Base-by-base conservation (phyloP, 2,329 filamentous ascomycete species). In the Geosmithia morbida region DNA sequence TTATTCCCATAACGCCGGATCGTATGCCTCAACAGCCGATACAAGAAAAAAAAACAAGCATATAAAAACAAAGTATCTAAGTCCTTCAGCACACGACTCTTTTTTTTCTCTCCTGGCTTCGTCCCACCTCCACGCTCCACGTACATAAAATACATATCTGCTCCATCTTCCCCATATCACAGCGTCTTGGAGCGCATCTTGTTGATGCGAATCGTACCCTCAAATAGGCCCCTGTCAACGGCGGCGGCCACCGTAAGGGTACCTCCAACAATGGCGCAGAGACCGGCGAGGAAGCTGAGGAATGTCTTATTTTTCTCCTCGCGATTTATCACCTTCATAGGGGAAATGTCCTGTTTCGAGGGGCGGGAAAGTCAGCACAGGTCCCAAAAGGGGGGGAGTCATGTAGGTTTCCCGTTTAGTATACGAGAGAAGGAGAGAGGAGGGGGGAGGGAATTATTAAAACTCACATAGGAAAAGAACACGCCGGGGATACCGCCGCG, bases 311-410 rank as follows among this genome's bases (percentile, higher is more conserved):
- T 72, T 44, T 87, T 79, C 54, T 86, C 83, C 69, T 98, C 94
- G 48, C 89, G 84, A 71, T 98, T 98, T 67, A 98, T 85, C 51
- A 98, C 90, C 70, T 97, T 98, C 92, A 98, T 98, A 5, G 92
- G 92, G 2, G 90, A 97, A 63, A 98, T 98, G 58, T 98, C 92
- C 85, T 89, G 33, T 37, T 37, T 37, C 33, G 48, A 37, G 46
- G 11, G 16, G n/a, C n/a, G n/a, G 7, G 20, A 3, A 4, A 18
- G 43, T 45, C 18, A 45, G 43, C 26, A 37, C 33, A 37, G n/a
- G n/a, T n/a, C n/a, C n/a, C n/a, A n/a, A n/a, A n/a, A n/a, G n/a
- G n/a, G n/a, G n/a, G n/a, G n/a, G n/a, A n/a, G n/a, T n/a, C n/a
- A n/a, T n/a, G n/a, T n/a, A 26, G 22, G 4, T 26, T 26, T 26